These are phyloP conservation scores for Nadsonia starkeyi-henricii DNA, from an alignment of 1,139 yeast genomes.

Conservation along the genomic window DNA sequence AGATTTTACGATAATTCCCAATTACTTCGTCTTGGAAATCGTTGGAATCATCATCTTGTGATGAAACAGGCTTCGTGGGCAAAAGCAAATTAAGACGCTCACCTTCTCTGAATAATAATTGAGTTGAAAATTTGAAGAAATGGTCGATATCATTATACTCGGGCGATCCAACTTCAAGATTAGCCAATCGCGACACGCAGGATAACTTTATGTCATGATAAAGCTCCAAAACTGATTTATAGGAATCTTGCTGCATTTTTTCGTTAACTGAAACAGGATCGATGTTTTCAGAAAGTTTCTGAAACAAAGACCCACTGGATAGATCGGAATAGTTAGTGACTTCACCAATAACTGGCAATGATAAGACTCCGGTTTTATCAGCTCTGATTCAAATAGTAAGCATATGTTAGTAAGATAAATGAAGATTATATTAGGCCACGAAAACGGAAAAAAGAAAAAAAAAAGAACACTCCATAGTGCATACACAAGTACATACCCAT, in stretches of 20 bases:
- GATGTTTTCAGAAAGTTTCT: neutral
- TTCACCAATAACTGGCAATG: too few relatives aligned
- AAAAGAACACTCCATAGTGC: too few relatives aligned
- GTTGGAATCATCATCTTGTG: slow-evolving; percentile 14
- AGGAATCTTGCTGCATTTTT: neutral
- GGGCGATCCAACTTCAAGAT: slow-evolving; percentile 40
- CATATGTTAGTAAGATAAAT: too few relatives aligned
- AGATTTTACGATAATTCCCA: slow-evolving; percentile 56
- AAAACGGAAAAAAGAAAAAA: too few relatives aligned
- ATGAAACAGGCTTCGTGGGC: neutral
- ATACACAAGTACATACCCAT: too few relatives aligned
- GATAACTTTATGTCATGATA: slow-evolving; percentile 67
- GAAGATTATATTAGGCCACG: too few relatives aligned
- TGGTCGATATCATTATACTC: slow-evolving; percentile 47
- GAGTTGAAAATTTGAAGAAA: slow-evolving; percentile 58
- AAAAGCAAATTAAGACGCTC: slow-evolving; percentile 31
- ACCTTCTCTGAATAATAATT: slow-evolving; percentile 59
- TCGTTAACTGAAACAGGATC: slow-evolving; percentile 4
- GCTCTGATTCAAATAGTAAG: too few relatives aligned
- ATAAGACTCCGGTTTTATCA: too few relatives aligned
- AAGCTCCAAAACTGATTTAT: slow-evolving; percentile 17
- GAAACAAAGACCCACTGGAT: neutral
- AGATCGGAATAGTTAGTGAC: neutral
- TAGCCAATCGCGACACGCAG: slow-evolving; percentile 35
- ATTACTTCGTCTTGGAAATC: slow-evolving; percentile 26